Evolutionary conservation across 305 asterid genomes (phyloP), one percentile per base, ranked within the genome.

Genomic region (Nicotiana rustica): DNA sequence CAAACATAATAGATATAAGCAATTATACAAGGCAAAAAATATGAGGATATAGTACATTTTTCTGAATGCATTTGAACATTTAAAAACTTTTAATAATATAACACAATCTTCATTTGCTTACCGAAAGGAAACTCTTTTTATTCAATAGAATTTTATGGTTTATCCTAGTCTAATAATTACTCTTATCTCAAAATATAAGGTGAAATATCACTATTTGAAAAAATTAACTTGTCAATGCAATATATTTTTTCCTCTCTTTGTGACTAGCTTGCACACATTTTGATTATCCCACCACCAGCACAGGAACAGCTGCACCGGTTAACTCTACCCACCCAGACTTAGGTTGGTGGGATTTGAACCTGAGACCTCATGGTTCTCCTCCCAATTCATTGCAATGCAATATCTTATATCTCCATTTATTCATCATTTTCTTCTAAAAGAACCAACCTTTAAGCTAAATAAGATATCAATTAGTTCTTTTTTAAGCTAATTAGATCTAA

Each of bases 1-100:
- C 90, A 91, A 87, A 89, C 82, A 85, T 36, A 83, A 65, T 17
- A 41, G 82, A 83, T 84, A 83, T 84, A 36, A 85, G 83, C 84
- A 87, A 61, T 68, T 41, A 77, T 6, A 56, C 56, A 18, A 3
- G 14, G 14, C 60, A 49, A 78, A 47, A 36, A 41, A 25, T 25
- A 78, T 65, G 10, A 67, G 60, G 44, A 15, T 12, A 49, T 65
- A 49, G 7, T 21, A 73, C 79, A 73, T 49, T 73, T 13, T 71
- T 71, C 8, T 10, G 38, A 3, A 5, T 6, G 62, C 79, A 47
- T 6, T 41, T 36, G 8, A 19, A 73, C 4, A 13, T 36, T 19
- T 21, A 21, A 38, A 73, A 73, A 73, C 6, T 73, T 73, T 47
- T 6, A 21, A 47, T 13, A 47, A 47, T 18, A 19, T 21, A 19